Evolutionary conservation across 345 rosid species (phyloP).

Genomic region (Melastoma malabathricum): DNA sequence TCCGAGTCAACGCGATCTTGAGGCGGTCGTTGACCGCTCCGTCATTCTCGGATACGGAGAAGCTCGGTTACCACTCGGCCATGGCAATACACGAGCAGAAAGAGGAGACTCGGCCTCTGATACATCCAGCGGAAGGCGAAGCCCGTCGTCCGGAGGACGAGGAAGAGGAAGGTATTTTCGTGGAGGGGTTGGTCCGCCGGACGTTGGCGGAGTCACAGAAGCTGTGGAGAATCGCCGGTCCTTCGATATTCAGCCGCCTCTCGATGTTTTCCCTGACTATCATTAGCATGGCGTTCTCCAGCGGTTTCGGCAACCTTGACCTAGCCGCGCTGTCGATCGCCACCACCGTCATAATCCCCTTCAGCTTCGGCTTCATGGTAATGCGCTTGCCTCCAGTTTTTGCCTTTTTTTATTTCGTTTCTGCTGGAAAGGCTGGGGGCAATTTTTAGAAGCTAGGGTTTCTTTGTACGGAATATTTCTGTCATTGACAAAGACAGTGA

Average conservation of each 20-base stretch:
- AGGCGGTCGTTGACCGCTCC: too few species aligned
- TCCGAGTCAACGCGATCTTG: too few species aligned
- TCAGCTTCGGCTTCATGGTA: constrained; percentile 38
- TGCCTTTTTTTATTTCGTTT: not conserved
- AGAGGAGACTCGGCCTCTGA: not conserved
- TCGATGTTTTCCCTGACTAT: constrained; percentile 40
- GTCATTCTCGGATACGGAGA: too few species aligned
- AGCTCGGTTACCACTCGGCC: too few species aligned
- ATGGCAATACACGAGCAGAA: not conserved
- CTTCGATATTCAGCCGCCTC: constrained; percentile 38
- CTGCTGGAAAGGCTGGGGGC: not conserved
- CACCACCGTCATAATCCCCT: constrained; percentile 33
- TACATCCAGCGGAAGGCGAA: not conserved
- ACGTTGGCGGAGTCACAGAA: constrained; percentile 25
- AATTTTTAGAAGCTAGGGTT: not conserved
- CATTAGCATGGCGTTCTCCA: constrained; percentile 34
- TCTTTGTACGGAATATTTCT: not conserved
- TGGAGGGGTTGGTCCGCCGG: constrained; percentile 7
- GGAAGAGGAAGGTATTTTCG: not conserved
- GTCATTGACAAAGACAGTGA: too few species aligned
- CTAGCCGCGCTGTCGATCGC: constrained; percentile 52
- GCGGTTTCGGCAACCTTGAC: constrained; percentile 33
- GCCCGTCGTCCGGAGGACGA: not conserved
- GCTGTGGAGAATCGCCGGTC: constrained; percentile 37
- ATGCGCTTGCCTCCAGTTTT: not conserved